Base-by-base conservation (phyloP, 2,329 filamentous ascomycete genomes). In the Sarocladium brachiariae region DNA sequence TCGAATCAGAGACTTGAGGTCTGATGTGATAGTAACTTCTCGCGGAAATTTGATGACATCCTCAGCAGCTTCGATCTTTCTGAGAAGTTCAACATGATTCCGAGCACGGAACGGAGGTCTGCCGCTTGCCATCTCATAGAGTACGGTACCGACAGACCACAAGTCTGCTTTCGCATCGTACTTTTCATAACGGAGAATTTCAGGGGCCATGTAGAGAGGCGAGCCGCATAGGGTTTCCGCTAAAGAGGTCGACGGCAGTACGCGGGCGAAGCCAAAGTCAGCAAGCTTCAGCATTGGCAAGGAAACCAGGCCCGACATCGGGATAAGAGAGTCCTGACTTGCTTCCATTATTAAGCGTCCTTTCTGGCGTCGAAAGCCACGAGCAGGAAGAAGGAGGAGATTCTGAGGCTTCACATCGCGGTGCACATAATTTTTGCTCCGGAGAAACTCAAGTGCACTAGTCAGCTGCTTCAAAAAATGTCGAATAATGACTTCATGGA, bases 371-470 rank as follows among this genome's bases (percentile, higher is more conserved):
- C 84, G 74, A 64, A 87, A 93, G 48, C 82, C 82, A 6, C 82
- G 75, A 1, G 91, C 87, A 2, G 93, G 93, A 41, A 95, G 86
- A 16, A 99, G 77, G 1, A 99, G 77, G 4, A 99, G 79, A 60
- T 99, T 99, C 65, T 99, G 93, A 4, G 93, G 93, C 66, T 99
- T 99, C 61, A 99, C 87, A 65, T 99, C 93, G 58, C 93, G 88
- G 71, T 99, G 93, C 48, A 99, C 90, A 59, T 95, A 86, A 64
- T 95, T 90, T 58, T 84, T 82, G 53, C 83, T 78, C 51, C 91
- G 82, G 50, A 99, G 75, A 62, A 97, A 99, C 65, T 92, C 81
- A 54, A 99, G 76, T 4, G 93, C 92, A 66, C 92, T 96, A 27
- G 88, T 80, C 49, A 99, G 84, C 68, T 99, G 93, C 68, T 97